Conservation (phyloP, 192 early-diverging fungal genomes). For the Lunasporangiospora selenospora region DNA sequence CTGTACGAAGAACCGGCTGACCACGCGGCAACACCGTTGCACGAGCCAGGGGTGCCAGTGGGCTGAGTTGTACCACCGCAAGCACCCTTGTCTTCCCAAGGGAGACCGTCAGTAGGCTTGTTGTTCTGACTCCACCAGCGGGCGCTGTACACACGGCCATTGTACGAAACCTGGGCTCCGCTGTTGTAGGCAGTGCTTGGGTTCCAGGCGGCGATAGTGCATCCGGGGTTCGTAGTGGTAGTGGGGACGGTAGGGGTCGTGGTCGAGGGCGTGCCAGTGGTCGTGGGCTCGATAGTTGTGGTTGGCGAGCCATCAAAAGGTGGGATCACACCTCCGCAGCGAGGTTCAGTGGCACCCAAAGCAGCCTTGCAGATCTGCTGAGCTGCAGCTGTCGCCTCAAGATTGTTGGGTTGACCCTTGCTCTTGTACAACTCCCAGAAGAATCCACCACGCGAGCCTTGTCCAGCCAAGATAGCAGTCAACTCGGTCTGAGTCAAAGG, state of each 20-base stretch:
- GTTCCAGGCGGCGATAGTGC: constrained; percentile 47
- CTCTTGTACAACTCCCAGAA: constrained; percentile 47
- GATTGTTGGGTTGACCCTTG: constrained; percentile 8
- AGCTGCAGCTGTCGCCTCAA: constrained; percentile 25
- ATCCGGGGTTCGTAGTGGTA: constrained; percentile 24
- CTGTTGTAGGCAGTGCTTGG: constrained; percentile 35
- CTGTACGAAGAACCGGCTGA: constrained; percentile 24
- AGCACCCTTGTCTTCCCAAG: constrained; percentile 50
- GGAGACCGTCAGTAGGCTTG: constrained; percentile 26
- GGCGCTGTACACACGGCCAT: constrained; percentile 53
- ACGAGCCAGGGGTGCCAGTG: constrained; percentile 16
- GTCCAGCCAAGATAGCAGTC: constrained; percentile 14
- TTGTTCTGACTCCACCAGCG: constrained; percentile 50
- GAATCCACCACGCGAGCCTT: constrained; percentile 37
- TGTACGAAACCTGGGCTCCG: constrained; percentile 50
- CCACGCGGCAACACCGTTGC: constrained; percentile 43
- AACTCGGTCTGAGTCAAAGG: constrained; percentile 43
- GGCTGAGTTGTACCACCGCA: constrained; percentile 24
- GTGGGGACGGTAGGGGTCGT: constrained; percentile 3
- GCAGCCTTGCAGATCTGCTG: constrained; percentile 48
- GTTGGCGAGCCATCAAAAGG: background rate
- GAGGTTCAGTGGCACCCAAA: constrained; percentile 30
- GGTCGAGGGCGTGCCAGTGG: constrained; percentile 3
- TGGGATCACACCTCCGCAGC: constrained; percentile 41
- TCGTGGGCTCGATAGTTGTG: background rate